phyloP scores from a whole-genome alignment of 2,329 filamentous ascomycete genomes.

The Paracoccidioides lutzii region DNA sequence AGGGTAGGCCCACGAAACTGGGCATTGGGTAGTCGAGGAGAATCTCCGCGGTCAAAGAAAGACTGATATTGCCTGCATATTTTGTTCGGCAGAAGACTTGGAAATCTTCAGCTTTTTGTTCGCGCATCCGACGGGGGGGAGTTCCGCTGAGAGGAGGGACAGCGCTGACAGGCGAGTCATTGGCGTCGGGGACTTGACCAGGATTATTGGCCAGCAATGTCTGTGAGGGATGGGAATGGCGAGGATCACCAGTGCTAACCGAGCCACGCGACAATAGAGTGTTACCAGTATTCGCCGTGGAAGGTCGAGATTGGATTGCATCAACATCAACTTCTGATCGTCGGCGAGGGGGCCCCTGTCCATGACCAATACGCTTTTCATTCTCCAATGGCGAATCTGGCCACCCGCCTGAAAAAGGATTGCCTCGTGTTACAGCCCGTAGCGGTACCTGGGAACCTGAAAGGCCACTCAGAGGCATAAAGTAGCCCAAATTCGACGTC shows the following conservation, averaged over 20 bases:
- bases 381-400: constrained; percentile 27
- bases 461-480: constrained; percentile 36
- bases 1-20: constrained; percentile 88
- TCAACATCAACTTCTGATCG: constrained; percentile 24
- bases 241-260: constrained; percentile 14
- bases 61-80: constrained; percentile 74
- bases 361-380: constrained; percentile 12
- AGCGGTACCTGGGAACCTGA: constrained; percentile 38
- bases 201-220: constrained; percentile 8
- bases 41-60: constrained; percentile 88
- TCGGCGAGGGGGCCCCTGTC: constrained; percentile 11
- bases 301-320: constrained; percentile 27
- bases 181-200: constrained; percentile 5
- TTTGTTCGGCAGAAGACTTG: constrained; percentile 85
- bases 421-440: constrained; percentile 33
- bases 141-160: background rate
- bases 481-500: constrained; percentile 35
- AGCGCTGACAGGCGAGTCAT: constrained; percentile 1
- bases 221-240: constrained; percentile 16
- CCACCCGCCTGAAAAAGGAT: constrained; percentile 11
- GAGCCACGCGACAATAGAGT: constrained; percentile 19
- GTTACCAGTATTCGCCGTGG: constrained; percentile 33
- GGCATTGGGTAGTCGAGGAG: constrained; percentile 97
- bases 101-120: constrained; percentile 71
- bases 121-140: constrained; percentile 45